Conservation (phyloP, 805 yeast species). For the Starmerella davenportii region DNA sequence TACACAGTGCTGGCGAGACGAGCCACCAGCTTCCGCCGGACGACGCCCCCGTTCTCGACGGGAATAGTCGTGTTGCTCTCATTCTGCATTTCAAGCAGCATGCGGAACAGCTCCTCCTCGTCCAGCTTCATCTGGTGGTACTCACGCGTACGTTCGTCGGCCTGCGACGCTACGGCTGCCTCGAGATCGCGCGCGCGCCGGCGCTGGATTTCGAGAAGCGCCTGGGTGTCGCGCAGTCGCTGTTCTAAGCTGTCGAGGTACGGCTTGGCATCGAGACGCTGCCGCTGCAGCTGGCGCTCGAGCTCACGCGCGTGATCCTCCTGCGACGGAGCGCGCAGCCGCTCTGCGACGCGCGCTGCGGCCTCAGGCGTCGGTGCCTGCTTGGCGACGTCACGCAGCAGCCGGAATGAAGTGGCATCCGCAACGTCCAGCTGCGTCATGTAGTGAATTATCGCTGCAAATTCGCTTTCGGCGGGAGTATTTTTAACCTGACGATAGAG, state of each 20-base stretch:
- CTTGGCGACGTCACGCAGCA: slow-evolving; percentile 46
- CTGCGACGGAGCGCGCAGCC: slow-evolving; percentile 31
- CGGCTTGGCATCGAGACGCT: slow-evolving; percentile 62
- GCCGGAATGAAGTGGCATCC: slow-evolving; percentile 34
- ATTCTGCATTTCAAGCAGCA: slow-evolving; percentile 30
- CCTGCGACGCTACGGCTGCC: slow-evolving; percentile 43
- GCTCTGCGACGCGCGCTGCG: slow-evolving; percentile 13
- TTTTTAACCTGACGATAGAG: slow-evolving; percentile 41
- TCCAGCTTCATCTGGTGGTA: slow-evolving; percentile 33
- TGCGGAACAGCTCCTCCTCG: slow-evolving; percentile 42
- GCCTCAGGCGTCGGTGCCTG: slow-evolving; percentile 28
- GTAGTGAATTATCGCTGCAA: slow-evolving; percentile 30
- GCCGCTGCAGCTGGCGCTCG: slow-evolving; percentile 39
- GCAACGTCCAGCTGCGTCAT: slow-evolving; percentile 29
- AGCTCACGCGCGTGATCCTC: background rate
- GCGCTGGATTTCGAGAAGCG: slow-evolving; percentile 39
- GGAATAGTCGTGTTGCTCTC: slow-evolving; percentile 5
- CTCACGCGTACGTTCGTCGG: slow-evolving; percentile 24
- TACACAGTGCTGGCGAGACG: slow-evolving; percentile 16
- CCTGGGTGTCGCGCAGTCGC: slow-evolving; percentile 47
- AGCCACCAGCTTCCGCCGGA: slow-evolving; percentile 20
- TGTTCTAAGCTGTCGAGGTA: slow-evolving; percentile 40
- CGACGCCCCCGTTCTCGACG: slow-evolving; percentile 18
- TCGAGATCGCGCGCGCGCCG: slow-evolving; percentile 44
- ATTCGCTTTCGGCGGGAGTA: slow-evolving; percentile 24